A percentile compares a stretch with the other conserved stretches of the same genome.
Evolutionary conservation across 768 basidiomycete species (phyloP).

Genomic region (Pleurotus sapidus): DNA sequence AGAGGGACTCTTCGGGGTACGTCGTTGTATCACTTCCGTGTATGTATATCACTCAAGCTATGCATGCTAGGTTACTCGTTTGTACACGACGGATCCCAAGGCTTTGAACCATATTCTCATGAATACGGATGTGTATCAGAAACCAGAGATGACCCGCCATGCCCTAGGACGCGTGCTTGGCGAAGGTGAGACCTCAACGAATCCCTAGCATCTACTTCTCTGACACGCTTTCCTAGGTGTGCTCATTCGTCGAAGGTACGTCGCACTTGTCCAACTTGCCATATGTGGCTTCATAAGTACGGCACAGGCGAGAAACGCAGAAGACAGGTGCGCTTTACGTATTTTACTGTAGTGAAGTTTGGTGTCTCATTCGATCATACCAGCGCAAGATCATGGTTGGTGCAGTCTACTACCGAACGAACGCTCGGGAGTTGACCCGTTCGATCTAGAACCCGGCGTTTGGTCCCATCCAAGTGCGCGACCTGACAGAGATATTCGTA

Average conservation of each 20-base stretch:
- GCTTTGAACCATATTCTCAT: constrained; percentile 49
- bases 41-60: background rate
- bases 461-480: constrained; percentile 41
- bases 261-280: no score
- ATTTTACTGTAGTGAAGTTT: background rate
- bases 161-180: constrained; percentile 27
- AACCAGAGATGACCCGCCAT: constrained; percentile 29
- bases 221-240: constrained; percentile 24
- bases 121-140: constrained; percentile 41
- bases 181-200: constrained; percentile 8
- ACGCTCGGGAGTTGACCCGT: background rate
- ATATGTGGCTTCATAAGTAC: no score
- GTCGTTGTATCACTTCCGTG: constrained; percentile 9
- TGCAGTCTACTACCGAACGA: background rate
- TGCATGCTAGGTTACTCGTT: constrained; percentile 16
- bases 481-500: constrained; percentile 37
- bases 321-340: constrained; percentile 11
- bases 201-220: background rate
- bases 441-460: constrained; percentile 41
- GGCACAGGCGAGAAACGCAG: constrained; percentile 15
- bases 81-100: constrained; percentile 45
- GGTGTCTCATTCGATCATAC: background rate
- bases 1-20: constrained; percentile 41
- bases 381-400: constrained; percentile 23
- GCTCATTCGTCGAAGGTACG: constrained; percentile 23